Percentiles rank a stretch among this genome's conserved stretches.
phyloP scores from a whole-genome alignment of 306 rosid species.

The Dicorynia guianensis region DNA sequence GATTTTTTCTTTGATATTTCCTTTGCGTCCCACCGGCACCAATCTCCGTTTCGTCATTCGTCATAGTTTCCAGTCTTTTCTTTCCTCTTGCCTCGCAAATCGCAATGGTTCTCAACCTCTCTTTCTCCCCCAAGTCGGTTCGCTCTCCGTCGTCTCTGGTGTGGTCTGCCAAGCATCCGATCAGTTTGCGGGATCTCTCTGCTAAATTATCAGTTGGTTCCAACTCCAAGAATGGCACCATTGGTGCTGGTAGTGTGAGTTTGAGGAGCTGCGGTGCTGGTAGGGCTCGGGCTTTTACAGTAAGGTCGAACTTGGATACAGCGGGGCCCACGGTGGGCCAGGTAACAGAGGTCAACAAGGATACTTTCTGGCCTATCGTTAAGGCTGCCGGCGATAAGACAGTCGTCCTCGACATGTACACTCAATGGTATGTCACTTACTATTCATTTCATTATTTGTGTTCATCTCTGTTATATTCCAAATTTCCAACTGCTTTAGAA shows the following conservation, averaged over 20 bases:
- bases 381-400: conserved; percentile 89
- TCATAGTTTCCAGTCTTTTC: neutral
- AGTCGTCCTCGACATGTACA: conserved; percentile 96
- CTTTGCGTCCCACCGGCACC: neutral
- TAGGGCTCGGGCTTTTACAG: conserved; percentile 10
- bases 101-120: conserved; percentile 63
- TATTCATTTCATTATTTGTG: too few relatives aligned
- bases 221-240: conserved; percentile 27
- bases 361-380: conserved; percentile 97
- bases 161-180: conserved; percentile 23
- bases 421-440: conserved; percentile 75
- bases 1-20: too few relatives aligned
- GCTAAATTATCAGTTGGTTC: neutral
- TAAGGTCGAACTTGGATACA: conserved; percentile 75
- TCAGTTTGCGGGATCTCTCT: neutral
- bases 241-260: neutral
- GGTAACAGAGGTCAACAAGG: conserved; percentile 91
- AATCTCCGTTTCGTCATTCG: neutral
- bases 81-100: neutral
- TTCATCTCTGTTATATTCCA: too few relatives aligned
- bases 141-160: conserved; percentile 31
- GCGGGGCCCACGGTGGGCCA: conserved; percentile 73
- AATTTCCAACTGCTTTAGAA: too few relatives aligned
- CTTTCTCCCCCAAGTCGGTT: conserved; percentile 48
- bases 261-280: conserved; percentile 34